phyloP scores from a whole-genome alignment of 345 rosid species.

The Citrus australasica region DNA sequence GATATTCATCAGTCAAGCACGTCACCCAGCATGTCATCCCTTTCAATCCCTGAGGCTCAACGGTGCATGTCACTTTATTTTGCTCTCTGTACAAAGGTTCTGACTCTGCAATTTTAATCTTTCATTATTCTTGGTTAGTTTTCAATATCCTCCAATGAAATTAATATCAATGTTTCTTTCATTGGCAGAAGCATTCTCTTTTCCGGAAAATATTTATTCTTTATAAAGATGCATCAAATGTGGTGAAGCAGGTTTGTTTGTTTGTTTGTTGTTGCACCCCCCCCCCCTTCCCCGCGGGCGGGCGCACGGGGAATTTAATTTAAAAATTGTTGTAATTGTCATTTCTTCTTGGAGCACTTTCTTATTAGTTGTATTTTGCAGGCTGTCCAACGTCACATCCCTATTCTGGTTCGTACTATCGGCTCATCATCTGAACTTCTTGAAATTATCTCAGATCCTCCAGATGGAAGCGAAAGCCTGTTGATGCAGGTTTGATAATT shows the following conservation, averaged over 20 bases:
- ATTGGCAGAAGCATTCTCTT: slow-evolving; percentile 87
- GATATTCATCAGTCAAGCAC: slow-evolving; percentile 41
- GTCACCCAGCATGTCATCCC: slow-evolving; percentile 34
- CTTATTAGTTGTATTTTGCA: slow-evolving; percentile 36
- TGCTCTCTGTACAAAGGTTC: slow-evolving; percentile 97
- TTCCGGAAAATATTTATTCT: slow-evolving; percentile 71
- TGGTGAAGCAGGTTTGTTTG: slow-evolving; percentile 72
- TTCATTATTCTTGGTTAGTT: slow-evolving; percentile 2
- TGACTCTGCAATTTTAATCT: slow-evolving; percentile 8
- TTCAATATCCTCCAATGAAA: neutral
- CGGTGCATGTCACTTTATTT: slow-evolving; percentile 88
- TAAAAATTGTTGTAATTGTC: slow-evolving; percentile 4
- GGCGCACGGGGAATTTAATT: neutral
- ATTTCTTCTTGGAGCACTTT: slow-evolving; percentile 2
- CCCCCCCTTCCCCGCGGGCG: no score
- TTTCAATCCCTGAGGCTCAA: slow-evolving; percentile 67
- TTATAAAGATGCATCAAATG: slow-evolving; percentile 58
- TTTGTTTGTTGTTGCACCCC: neutral
- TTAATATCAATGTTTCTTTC: slow-evolving; percentile 20
- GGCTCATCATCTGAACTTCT: slow-evolving; percentile 92
- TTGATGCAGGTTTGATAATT: slow-evolving; percentile 62
- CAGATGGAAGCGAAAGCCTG: slow-evolving; percentile 83
- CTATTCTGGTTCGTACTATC: slow-evolving; percentile 92
- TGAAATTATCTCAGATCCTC: slow-evolving; percentile 89
- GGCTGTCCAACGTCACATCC: slow-evolving; percentile 90